These are phyloP conservation scores for Oryza punctata DNA, from an alignment of 176 grass and related monocot genomes.

Conservation along the genomic window DNA sequence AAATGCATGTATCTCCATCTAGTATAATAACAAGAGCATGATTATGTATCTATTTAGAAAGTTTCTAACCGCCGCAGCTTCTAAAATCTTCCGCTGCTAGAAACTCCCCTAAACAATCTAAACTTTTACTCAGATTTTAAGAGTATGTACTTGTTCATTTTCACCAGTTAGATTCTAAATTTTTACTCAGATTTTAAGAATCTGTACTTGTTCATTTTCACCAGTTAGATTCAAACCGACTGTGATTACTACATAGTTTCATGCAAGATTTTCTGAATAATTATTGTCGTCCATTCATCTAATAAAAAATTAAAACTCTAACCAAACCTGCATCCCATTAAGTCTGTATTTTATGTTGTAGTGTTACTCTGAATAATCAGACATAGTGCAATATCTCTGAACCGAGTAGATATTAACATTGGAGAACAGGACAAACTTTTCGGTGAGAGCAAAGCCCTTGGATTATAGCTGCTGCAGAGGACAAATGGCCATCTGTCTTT, in stretches of 20 bases:
- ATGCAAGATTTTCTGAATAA: not conserved
- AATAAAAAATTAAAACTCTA: not conserved
- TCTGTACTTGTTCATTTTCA: too few species aligned
- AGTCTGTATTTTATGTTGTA: not conserved
- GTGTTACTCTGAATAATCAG: not conserved
- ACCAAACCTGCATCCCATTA: not conserved
- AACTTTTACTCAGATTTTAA: too few species aligned
- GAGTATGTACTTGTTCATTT: too few species aligned
- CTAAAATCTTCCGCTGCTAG: too few species aligned
- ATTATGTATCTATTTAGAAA: too few species aligned
- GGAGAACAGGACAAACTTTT: not conserved
- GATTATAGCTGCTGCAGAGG: not conserved
- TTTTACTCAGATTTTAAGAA: too few species aligned
- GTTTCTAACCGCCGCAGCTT: too few species aligned
- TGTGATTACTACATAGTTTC: not conserved
- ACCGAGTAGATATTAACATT: not conserved
- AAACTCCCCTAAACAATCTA: too few species aligned
- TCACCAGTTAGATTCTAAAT: too few species aligned
- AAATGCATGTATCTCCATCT: not conserved
- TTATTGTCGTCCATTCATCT: not conserved
- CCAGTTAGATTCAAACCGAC: too few species aligned
- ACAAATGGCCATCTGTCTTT: constrained; percentile 51
- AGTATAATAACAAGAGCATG: not conserved
- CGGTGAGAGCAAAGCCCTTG: constrained; percentile 19
- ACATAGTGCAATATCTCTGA: not conserved